Evolutionary conservation across 2,329 filamentous ascomycete species (phyloP), one percentile per base, ranked within the genome.

Genomic region (Aureobasidium sp.): DNA sequence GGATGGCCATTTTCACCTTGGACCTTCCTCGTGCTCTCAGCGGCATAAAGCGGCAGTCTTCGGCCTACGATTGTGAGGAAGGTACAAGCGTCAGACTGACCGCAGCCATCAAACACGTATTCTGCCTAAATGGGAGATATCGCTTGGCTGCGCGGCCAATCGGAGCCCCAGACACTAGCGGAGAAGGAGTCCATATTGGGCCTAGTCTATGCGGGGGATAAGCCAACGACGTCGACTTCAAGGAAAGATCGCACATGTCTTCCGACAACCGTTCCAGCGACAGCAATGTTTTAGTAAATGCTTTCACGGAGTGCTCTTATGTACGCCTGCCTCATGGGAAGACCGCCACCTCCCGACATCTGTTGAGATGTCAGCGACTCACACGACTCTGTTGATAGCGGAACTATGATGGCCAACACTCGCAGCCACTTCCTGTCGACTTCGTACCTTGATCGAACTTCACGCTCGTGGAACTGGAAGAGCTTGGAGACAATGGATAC

Each of bases 61-160:
- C 24, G 19, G 27, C 14, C 5, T 3, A 17, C 11, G 6, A 27
- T 12, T 2, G 5, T 5, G 27, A 60, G 57, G 57, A 60, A 60
- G 57, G 57, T 60, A 50, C 57, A 60, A 50, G 57, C 57, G 57
- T 45, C 40, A 31, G 31, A 22, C 17, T 45, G 54, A n/a, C n/a
- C n/a, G n/a, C n/a, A n/a, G n/a, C n/a, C n/a, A 52, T 52, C 24
- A 52, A 19, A 22, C 22, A n/a, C 22, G 5, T n/a, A 9, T 40
- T 59, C 22, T 59, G 56, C 44, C 56, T 49, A 49, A 49, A 40
- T 40, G 44, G 29, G 22, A 39, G 22, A 39, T 39, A 49, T 48
- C 39, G 44, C 44, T 49, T 31, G 44, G 22, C 11, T 12, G 2
- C n/a, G 14, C n/a, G 7, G 19, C 54, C 54, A 58, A 58, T 47